Evolutionary conservation across 768 basidiomycete genomes (phyloP), one percentile per base, ranked within the genome.

Genomic region (Boletus sp.): DNA sequence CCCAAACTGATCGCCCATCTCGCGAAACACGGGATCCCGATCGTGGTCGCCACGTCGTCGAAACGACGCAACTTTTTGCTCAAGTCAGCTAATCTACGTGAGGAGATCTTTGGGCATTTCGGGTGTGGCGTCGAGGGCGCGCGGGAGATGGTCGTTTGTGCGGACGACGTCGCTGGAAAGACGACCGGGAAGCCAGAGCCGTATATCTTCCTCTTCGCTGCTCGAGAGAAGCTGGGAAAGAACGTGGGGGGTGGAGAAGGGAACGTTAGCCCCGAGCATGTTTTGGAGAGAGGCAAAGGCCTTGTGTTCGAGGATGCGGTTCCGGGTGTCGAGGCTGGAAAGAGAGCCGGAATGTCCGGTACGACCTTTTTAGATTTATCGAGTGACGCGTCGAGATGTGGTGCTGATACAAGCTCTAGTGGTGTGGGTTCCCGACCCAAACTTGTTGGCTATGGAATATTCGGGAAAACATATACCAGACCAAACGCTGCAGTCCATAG

Each of bases 321-420:
- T 41, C 82, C 82, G 0, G 92, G 92, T 0, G 76, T 94, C 60
- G 83, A 87, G 61, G 90, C 91, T 7, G 92, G 86, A 4, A 89
- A 89, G 67, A 78, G 88, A 55, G 92, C 92, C 4, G 91, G 90
- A 11, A 94, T 94, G 92, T 80, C 85, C 55, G 91, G 92, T 92
- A 54, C 37, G 80, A 64, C 2, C 20, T 45, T 15, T 57, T 42
- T 32, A n/a, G 24, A 20, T 24, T 42, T 50, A 20, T 39, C 11
- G 14, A 10, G 8, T 32, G 1, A 30, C 36, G 18, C 15, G 28
- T 35, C 61, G 17, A 41, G 35, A 42, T 49, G 41, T 39, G n/a
- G 33, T 41, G 35, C 56, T 58, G 47, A 57, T 42, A 5, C 46
- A 14, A 32, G 15, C 41, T 44, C 56, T 62, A 92, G 92, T 92